phyloP scores from a whole-genome alignment of 192 early-diverging fungal genomes.

The Allomyces arbusculus region DNA sequence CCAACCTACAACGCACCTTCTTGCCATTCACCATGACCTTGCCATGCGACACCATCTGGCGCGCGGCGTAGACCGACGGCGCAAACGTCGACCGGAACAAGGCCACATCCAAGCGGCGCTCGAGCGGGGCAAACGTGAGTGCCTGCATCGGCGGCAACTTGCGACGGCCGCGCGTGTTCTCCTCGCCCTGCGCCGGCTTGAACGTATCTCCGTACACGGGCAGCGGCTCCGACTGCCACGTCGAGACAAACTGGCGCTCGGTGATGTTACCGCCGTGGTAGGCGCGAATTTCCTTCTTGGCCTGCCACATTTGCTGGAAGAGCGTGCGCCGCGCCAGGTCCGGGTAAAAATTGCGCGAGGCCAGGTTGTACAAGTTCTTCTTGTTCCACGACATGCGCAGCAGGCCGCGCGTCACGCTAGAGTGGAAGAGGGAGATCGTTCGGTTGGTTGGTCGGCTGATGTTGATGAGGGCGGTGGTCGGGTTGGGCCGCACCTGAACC shows the following conservation, averaged over 20 bases:
- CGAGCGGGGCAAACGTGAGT: slow-evolving; percentile 68
- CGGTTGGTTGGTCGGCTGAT: neutral
- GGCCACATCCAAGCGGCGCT: slow-evolving; percentile 80
- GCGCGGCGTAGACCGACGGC: slow-evolving; percentile 62
- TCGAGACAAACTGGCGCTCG: slow-evolving; percentile 55
- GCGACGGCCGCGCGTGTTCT: neutral
- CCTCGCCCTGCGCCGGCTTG: neutral
- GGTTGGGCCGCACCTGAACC: no score
- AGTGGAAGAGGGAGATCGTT: neutral
- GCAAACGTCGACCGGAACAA: slow-evolving; percentile 85
- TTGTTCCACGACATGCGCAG: slow-evolving; percentile 92
- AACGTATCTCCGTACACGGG: neutral
- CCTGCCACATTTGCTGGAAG: slow-evolving; percentile 86
- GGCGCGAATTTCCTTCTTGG: slow-evolving; percentile 74
- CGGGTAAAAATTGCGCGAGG: slow-evolving; percentile 25
- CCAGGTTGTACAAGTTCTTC: slow-evolving; percentile 72
- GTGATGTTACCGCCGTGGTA: slow-evolving; percentile 86
- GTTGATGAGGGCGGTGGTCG: neutral
- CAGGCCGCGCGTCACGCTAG: slow-evolving; percentile 23
- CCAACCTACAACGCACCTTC: slow-evolving; percentile 24
- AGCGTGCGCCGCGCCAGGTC: slow-evolving; percentile 41
- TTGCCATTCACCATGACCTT: slow-evolving; percentile 85
- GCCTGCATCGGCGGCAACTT: slow-evolving; percentile 9
- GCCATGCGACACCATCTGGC: slow-evolving; percentile 58
- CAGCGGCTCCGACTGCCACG: slow-evolving; percentile 14